Base-by-base conservation (phyloP, 805 yeast species). In the Millerago galiae region DNA sequence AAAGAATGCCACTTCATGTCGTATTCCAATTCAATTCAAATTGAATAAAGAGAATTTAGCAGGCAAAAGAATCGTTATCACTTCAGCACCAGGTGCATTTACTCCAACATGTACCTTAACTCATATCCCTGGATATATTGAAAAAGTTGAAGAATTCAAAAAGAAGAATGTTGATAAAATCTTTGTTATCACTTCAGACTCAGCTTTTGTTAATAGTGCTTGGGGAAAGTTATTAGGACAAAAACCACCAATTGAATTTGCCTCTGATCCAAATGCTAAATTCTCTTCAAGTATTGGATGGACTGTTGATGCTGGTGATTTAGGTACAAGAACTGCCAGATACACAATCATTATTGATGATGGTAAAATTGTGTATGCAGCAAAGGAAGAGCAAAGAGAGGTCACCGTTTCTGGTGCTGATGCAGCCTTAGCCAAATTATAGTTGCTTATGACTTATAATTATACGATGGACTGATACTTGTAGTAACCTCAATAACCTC, bases 21-120 rank as follows among this genome's bases (percentile, higher is more conserved):
- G 46, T 37, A 41, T 45, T 31, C 61, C 61, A 40, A 53, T 51
- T 29, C 49, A 35, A 29, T 54, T 44, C 52, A 51, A 55, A 34
- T 37, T 56, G 10, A 43, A 56, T 13, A 52, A 44, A 29, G 61
- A 55, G 37, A 54, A 51, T 47, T 36, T 55, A 11, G 51, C 51
- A 31, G 58, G 57, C 14, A 55, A 57, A 43, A 54, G 53, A 42
- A 76, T 81, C 27, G 77, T 84, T 34, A 67, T 85, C 53, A 86
- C 87, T 27, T 72, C 83, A 45, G 89, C 85, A 28, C 93, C 95
- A 48, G 95, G 90, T 48, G 93, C 95, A 10, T 86, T 84, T 71
- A 84, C 95, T 24, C 95, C 91, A 43, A 78, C 91, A 8, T 84
- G 93, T 63, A 72, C 84, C 38, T 76, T 72, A 39, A 70, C 75